phyloP scores from a whole-genome alignment of 1,284 basidiomycete species.

The Xanthoconium separans region DNA sequence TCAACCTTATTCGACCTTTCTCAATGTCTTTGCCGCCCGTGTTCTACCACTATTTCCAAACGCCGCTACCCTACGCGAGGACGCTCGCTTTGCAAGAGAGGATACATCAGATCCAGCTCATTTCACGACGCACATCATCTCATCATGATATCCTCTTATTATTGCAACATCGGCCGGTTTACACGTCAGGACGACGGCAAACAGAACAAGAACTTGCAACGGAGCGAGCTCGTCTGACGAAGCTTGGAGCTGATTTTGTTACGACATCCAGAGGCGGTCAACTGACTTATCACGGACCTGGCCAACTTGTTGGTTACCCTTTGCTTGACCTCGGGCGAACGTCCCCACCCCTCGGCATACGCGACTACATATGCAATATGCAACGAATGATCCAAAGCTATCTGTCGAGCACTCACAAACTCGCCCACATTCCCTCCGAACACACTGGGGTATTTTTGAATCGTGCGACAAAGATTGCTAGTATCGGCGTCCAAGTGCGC shows the following conservation, averaged over 20 bases:
- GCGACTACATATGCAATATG: conserved; percentile 75
- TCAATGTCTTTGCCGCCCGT: conserved; percentile 60
- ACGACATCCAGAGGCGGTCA: conserved; percentile 87
- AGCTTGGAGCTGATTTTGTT: conserved; percentile 86
- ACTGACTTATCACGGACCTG: conserved; percentile 96
- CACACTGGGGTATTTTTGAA: conserved; percentile 80
- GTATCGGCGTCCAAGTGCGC: conserved; percentile 95
- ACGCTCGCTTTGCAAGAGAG: conserved; percentile 72
- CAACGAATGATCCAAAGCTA: conserved; percentile 52
- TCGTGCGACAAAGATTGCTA: conserved; percentile 76
- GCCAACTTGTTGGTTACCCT: conserved; percentile 96
- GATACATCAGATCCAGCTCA: conserved; percentile 62
- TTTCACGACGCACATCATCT: conserved; percentile 42
- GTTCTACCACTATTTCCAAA: conserved; percentile 73
- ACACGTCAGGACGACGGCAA: conserved; percentile 89
- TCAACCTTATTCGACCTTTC: neutral
- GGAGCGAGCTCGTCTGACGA: conserved; percentile 68
- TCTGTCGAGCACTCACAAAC: conserved; percentile 54
- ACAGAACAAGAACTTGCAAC: conserved; percentile 57
- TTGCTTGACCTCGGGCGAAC: conserved; percentile 78
- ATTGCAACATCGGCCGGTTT: conserved; percentile 89
- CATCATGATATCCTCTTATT: conserved; percentile 71
- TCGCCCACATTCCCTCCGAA: conserved; percentile 54
- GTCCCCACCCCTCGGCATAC: conserved; percentile 56
- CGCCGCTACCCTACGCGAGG: conserved; percentile 68